Percentiles rank a stretch among this genome's conserved stretches.
These are phyloP conservation scores for Fusarium humuli DNA, from an alignment of 2,329 filamentous ascomycete species.

Conservation along the genomic window DNA sequence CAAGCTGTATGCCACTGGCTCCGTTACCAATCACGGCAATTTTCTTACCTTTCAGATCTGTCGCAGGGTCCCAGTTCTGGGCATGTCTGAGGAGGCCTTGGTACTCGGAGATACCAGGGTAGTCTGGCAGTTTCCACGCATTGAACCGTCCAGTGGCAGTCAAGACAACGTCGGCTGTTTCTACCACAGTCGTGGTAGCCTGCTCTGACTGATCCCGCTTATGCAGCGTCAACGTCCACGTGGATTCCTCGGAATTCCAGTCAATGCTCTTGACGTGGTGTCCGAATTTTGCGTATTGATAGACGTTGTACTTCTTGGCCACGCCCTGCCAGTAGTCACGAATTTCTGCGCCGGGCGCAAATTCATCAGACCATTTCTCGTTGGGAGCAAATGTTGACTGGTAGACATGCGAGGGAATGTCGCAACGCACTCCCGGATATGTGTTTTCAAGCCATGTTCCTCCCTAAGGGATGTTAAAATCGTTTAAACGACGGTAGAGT, in stretches of 20 bases:
- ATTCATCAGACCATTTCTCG: conserved; percentile 74
- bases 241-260: conserved; percentile 10
- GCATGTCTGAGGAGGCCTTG: conserved; percentile 41
- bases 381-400: conserved; percentile 75
- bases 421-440: conserved; percentile 73
- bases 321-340: conserved; percentile 71
- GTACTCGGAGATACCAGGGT: conserved; percentile 65
- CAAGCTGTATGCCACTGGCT: conserved; percentile 1
- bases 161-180: conserved; percentile 65
- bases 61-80: not conserved
- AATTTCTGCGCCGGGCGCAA: conserved; percentile 74
- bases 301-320: conserved; percentile 72
- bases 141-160: conserved; percentile 72
- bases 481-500: rapidly evolving
- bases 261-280: not conserved
- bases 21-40: conserved; percentile 8
- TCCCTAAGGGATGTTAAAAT: not conserved
- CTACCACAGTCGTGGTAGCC: not conserved
- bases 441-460: conserved; percentile 62
- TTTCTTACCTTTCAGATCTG: not conserved
- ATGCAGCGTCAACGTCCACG: conserved; percentile 56
- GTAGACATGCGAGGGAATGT: conserved; percentile 75
- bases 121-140: conserved; percentile 64
- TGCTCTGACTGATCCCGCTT: not conserved
- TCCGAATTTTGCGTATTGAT: conserved; percentile 55